A percentile compares a stretch with the other conserved stretches of the same genome.
Conservation (phyloP, 495 filamentous ascomycete genomes). For the Penicillium alfredii region DNA sequence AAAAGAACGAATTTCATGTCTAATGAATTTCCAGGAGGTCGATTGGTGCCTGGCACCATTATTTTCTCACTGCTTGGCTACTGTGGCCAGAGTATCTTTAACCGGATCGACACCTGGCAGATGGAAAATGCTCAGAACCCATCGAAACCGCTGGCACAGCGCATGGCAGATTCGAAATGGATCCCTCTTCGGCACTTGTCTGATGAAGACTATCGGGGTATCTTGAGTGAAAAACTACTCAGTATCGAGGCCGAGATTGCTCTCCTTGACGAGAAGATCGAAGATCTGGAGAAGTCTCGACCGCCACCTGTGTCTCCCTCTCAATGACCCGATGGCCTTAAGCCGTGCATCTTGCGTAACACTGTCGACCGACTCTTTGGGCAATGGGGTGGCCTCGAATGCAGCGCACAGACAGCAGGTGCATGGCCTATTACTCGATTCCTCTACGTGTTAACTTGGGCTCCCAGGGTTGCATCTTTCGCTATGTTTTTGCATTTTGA, state of each 20-base stretch:
- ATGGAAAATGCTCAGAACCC: constrained; percentile 30
- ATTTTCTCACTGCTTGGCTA: constrained; percentile 60
- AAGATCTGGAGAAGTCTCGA: constrained; percentile 35
- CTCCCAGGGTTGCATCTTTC: no score
- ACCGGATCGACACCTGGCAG: constrained; percentile 46
- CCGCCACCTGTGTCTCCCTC: constrained; percentile 5
- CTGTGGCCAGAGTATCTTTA: constrained; percentile 53
- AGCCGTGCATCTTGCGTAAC: constrained; percentile 6
- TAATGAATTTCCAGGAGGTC: constrained; percentile 31
- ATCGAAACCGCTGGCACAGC: constrained; percentile 39
- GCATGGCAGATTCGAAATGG: constrained; percentile 63
- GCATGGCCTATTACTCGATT: not conserved
- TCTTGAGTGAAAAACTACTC: constrained; percentile 71
- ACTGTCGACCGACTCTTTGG: constrained; percentile 8
- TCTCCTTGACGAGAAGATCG: constrained; percentile 78
- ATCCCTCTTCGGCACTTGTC: constrained; percentile 72
- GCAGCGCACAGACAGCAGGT: constrained; percentile 16
- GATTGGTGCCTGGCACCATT: constrained; percentile 52
- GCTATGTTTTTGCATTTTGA: no score
- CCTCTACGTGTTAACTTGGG: constrained; percentile 7
- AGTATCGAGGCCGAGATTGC: constrained; percentile 80
- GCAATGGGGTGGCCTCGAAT: constrained; percentile 5
- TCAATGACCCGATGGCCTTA: constrained; percentile 2
- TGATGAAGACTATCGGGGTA: constrained; percentile 71
- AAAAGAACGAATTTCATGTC: not conserved